Base-by-base conservation (phyloP, 306 rosid genomes). In the Cyclanthera cordifolia region DNA sequence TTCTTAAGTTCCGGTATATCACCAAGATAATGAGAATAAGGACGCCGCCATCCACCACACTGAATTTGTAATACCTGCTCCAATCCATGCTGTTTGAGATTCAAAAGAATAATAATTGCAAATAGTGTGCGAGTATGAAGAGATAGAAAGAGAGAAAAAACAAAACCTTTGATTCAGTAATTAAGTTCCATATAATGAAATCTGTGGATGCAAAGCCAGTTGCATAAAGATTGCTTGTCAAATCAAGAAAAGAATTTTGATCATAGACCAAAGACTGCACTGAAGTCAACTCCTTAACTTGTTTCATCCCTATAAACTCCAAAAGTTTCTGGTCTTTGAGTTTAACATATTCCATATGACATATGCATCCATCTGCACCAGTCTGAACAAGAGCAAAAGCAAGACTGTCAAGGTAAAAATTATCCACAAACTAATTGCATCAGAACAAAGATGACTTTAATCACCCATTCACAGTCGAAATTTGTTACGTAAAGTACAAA, bases 41-140 rank as follows among this genome's bases (percentile, higher is more conserved):
- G 96, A 27, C 98, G 94, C 39, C 98, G 87, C 98, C 98, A 93
- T 77, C 98, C 98, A 75, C 96, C 98, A 69, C 98, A 93, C 45
- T 91, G 84, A 59, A 93, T 80, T 80, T 78, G 88, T 78, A 89
- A 71, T 73, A 93, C 89, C 98, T 93, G 85, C 59, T 63, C 64
- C 10, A 23, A 53, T 57, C 72, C 70, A 41, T 19, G 67, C 69
- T 74, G 55, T n/a, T 72, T 51, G 75, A 75, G 72, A 5, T 67
- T 47, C 80, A 67, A 70, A 57, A 41, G 32, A 46, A 60, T n/a
- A 45, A 32, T 17, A 48, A 13, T 13, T 48, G 54, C 37, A 57
- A 23, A 15, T 11, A 49, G 37, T 5, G 66, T 21, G 65, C 14
- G 66, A 65, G 66, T 21, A 60, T 16, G 66, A 65, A 25, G 1